Base-by-base conservation (phyloP, 2,329 filamentous ascomycete genomes). In the Penicillium sp. region DNA sequence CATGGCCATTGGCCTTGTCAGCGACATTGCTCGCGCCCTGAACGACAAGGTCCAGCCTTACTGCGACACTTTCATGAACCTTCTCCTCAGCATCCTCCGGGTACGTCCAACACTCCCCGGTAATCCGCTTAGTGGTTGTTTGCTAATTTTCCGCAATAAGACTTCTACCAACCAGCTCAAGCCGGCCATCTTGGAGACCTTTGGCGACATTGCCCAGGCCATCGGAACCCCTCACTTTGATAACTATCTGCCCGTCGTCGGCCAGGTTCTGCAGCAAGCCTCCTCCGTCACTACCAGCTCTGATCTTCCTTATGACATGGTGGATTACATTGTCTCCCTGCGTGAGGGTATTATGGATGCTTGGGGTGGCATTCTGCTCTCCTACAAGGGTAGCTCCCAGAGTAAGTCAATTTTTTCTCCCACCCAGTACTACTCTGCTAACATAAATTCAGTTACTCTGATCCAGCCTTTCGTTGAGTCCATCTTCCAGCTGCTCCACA, bases 321-420 rank as follows among this genome's bases (percentile, higher is more conserved):
- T 93, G 60, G 94, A 98, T 79, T 99, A 99, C 75, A 89, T 99
- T 69, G 87, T 96, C 66, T 97, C 93, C 22, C 85, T 99, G 52
- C 89, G 95, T 57, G 96, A 99, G 76, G 95, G 94, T 69, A 98
- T 99, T 68, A 97, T 98, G 89, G 95, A 99, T 83, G 95, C 95
- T 37, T 99, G 96, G 93, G 93, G 93, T 71, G 95, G 95, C 68
- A 95, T 97, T 68, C 93, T 99, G 74, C 88, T 94, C 76, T 93
- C 95, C 56, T 93, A 98, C 89, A 96, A 95, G 83, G 80, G 84
- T 55, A 91, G 73, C 35, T 70, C 76, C 56, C 74, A 79, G 60
- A 74, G 77, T 80, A 71, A 60, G 75, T 57, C 52, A 26, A 28
- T 6, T 46, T 26, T 6, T 25, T 42, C 40, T 25, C 13, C 10